Evolutionary conservation across 352 stramenopile genomes (phyloP), one percentile per base, ranked within the genome.

Genomic region (Pythium chondricola): DNA sequence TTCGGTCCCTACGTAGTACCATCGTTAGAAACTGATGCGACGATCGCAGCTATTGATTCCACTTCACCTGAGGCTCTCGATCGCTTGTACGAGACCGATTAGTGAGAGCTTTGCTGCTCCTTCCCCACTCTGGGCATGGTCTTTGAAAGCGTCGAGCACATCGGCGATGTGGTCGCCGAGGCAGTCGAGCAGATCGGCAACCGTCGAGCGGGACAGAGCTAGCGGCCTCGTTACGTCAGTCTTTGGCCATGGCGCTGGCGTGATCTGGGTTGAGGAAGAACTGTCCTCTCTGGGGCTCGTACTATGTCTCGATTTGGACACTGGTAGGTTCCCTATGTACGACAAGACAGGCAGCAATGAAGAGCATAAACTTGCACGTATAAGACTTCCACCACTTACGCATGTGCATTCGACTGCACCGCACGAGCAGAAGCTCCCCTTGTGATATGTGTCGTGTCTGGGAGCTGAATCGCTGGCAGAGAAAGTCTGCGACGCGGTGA

Each of bases 91-190:
- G 0, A 85, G 26, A 2, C 72, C 74, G 2, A 83, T 20, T 47
- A 89, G 30, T 0, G 66, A 69, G 42, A 89, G 69, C 45, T 63
- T 56, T 20, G 56, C 47, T 0, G 47, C 58, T 0, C 37, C 20
- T 2, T 22, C 6, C 3, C 39, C 47, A 16, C 69, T 64, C 14
- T 37, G 47, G 2, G 65, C 52, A 50, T 58, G 73, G 6, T 59
- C 14, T 29, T 85, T 63, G 42, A 85, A 89, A 2, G 59, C 57
- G 41, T 81, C 77, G 22, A 71, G 69, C 8, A 75, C 74, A 20
- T 83, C 64, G 3, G 65, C 67, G 0, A 89, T 75, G 43, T 75
- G 54, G 17, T 89, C 74, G 0, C 77, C 77, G 1, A 89, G 56
- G 18, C 74, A 65, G 49, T 89, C 74, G 17, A 89, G 61, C 26